Evolutionary conservation across 169 alveolate species (phyloP), one percentile per base, ranked within the genome.

Genomic region (Cystoisospora suis): DNA sequence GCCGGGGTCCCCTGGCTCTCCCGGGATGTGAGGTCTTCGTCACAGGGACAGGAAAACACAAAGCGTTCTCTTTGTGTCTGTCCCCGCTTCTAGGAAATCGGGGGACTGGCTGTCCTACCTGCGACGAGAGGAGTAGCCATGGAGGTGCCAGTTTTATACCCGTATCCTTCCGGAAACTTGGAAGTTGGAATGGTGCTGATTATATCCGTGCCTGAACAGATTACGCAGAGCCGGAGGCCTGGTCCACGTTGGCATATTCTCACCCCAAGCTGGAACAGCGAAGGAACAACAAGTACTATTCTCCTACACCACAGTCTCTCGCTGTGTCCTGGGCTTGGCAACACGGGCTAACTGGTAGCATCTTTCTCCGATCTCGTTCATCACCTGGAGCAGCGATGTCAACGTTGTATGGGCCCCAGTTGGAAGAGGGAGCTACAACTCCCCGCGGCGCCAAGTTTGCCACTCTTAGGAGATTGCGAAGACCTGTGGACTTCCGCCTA

Each of bases 81-180:
- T n/a, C n/a, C n/a, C n/a, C n/a, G n/a, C n/a, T n/a, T n/a, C n/a
- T n/a, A n/a, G n/a, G n/a, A n/a, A n/a, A n/a, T n/a, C n/a, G n/a
- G 83, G 6, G n/a, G 58, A 9, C 7, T 38, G 0, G 9, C 12
- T 0, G 17, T 12, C 53, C 17, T 53, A 89, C 93, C 93, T 27
- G 93, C 89, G 4, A 77, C 93, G 61, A 80, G 89, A 7, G 93
- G 93, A 3, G 93, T 89, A 12, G 93, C 93, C 88, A 81, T 89
- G 42, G 93, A 89, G 3, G 93, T 89, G 6, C 93, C 93, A 23
- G 85, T 81, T 32, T 89, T 89, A 81, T 89, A 89, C 6, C 89
- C 93, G 77, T 89, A 87, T 20, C 69, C 81, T 20, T 75, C 91
- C 5, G 80, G 80, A 49, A 87, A 89, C 27, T 47, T 38, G 27